phyloP scores from a whole-genome alignment of 2,329 filamentous ascomycete species.

The Colletotrichum godetiae region DNA sequence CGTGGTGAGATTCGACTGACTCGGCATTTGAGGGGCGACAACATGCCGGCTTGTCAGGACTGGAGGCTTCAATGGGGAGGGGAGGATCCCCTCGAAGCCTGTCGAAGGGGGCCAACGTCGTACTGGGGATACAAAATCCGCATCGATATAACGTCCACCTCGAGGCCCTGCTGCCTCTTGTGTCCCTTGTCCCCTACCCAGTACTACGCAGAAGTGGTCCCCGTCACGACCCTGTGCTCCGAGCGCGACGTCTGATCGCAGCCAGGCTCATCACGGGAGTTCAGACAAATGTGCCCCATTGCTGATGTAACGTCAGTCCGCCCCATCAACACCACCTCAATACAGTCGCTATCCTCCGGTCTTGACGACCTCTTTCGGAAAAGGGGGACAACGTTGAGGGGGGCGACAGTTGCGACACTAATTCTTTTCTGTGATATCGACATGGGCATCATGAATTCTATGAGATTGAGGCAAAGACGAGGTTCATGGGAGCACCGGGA shows the following conservation, averaged over 20 bases:
- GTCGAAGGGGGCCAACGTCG: conserved; percentile 8
- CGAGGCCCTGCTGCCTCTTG: neutral
- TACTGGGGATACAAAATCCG: conserved; percentile 5
- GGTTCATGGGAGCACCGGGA: neutral
- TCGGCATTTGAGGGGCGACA: conserved; percentile 12
- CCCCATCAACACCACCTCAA: neutral
- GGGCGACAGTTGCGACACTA: neutral
- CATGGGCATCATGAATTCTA: neutral
- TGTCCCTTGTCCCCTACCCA: conserved; percentile 22
- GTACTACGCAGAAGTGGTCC: conserved; percentile 9
- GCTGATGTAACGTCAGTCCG: neutral
- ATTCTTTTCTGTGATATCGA: neutral
- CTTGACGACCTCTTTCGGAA: conserved; percentile 8
- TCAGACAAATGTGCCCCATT: neutral
- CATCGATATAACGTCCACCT: conserved; percentile 11
- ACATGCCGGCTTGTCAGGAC: neutral
- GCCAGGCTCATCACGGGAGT: conserved; percentile 9
- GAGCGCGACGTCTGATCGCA: conserved; percentile 21
- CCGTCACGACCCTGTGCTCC: conserved; percentile 10
- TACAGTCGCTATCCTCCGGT: neutral
- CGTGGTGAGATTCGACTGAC: conserved; percentile 6
- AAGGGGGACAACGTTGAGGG: conserved; percentile 5
- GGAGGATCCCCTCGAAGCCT: neutral
- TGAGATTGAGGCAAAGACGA: conserved; percentile 5
- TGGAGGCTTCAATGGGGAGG: conserved; percentile 2